phyloP scores from a whole-genome alignment of 371 early-diverging fungal genomes.

The Mucor plumbeus region DNA sequence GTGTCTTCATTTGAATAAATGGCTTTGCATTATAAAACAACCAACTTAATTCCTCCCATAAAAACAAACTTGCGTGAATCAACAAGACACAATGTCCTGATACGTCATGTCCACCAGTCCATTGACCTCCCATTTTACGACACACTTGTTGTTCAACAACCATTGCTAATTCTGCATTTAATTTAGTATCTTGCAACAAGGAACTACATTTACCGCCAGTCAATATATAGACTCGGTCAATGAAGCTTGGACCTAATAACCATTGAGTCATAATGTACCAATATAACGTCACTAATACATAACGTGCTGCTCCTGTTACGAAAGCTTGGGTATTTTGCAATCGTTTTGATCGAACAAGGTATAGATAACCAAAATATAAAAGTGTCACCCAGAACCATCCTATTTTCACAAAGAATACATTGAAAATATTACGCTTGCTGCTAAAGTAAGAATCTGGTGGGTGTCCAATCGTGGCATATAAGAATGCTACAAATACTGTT shows the following conservation, averaged over 20 bases:
- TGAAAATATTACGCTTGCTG: slow-evolving; percentile 78
- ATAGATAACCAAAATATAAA: slow-evolving; percentile 53
- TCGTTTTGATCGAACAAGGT: slow-evolving; percentile 22
- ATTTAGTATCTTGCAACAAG: slow-evolving; percentile 18
- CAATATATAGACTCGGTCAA: slow-evolving; percentile 76
- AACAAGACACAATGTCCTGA: slow-evolving; percentile 91
- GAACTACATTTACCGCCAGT: slow-evolving; percentile 71
- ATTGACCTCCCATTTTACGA: slow-evolving; percentile 68
- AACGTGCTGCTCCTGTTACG: slow-evolving; percentile 54
- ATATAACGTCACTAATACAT: slow-evolving; percentile 72
- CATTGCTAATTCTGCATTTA: slow-evolving; percentile 11
- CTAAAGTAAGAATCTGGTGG: slow-evolving; percentile 59
- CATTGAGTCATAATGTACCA: slow-evolving; percentile 87
- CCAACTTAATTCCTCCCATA: slow-evolving; percentile 73
- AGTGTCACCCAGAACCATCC: slow-evolving; percentile 87
- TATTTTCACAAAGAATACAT: slow-evolving; percentile 77
- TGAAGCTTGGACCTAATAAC: slow-evolving; percentile 80
- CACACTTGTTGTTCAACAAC: slow-evolving; percentile 55
- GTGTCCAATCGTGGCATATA: slow-evolving; percentile 34
- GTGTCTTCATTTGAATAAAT: slow-evolving; percentile 25
- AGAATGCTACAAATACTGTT: slow-evolving; percentile 36
- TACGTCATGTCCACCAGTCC: slow-evolving; percentile 83
- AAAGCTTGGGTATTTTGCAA: slow-evolving; percentile 28
- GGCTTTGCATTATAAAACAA: slow-evolving; percentile 32
- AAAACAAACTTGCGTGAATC: slow-evolving; percentile 81